Base-by-base conservation (phyloP, 176 grass and related monocot genomes). In the Oryza meyeriana region DNA sequence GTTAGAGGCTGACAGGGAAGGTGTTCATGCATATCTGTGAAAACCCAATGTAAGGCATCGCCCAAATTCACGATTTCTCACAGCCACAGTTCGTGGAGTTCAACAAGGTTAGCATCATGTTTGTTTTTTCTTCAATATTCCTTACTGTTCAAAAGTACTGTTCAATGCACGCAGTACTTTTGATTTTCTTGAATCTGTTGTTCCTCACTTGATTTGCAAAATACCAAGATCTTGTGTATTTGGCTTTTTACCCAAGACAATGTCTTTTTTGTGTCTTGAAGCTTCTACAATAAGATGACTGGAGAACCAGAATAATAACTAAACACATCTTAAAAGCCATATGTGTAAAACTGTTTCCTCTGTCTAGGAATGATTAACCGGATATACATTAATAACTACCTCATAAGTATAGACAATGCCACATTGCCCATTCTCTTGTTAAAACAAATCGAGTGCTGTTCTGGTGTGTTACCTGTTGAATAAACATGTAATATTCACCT, bases 1-100 rank as follows among this genome's bases (percentile, higher is more conserved):
- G 52, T 25, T 52, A 67, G 64, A 91, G 83, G 82, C 88, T 79
- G 88, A 91, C 25, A 86, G 83, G 69, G 83, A 94, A 81, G 86
- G 92, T 22, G 75, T 91, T 52, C 70, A 86, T 4, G 88, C 74
- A 52, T 94, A 91, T 72, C 69, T 94, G 6, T 74, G 11, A 9
- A 75, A 81, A 29, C 82, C 85, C 31, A 75, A 75, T 45, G 82
- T 86, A 2, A 81, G 85, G 45, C 68, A 73, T 59, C 85, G 92
- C 5, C 92, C 88, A 32, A 89, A 91, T 81, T 88, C 92, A 50
- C 88, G 92, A 17, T 94, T 94, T 22, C 91, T 94, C 4, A 72
- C 88, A 76, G 92, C 88, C 13, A 90, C 92, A 50, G 86, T 94
- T 61, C 88, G 81, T 32, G 92, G 92, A 36, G 88, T 84, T 64